Base-by-base conservation (phyloP, 495 filamentous ascomycete genomes). In the Collariella sp. region DNA sequence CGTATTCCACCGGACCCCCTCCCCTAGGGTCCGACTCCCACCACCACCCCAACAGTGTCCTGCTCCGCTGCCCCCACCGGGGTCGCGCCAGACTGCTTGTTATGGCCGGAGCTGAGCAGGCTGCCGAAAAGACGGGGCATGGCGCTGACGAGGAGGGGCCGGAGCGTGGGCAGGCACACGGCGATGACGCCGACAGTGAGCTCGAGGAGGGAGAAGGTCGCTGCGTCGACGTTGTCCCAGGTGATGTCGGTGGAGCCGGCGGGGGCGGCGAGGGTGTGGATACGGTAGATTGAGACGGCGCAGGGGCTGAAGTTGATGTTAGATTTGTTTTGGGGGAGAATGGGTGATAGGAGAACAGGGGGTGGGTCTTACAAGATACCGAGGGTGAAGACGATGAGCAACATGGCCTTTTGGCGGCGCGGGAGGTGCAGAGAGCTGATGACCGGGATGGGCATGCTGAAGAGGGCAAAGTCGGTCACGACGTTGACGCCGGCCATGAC, bases 171-270 rank as follows among this genome's bases (percentile, higher is more conserved):
- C 16, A 81, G 74, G 56, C 69, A 78, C 47, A 76, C 71, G 62
- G 75, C 77, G 54, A 81, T 75, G 38, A 80, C 75, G 45, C 73
- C 79, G 7, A 72, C 70, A 58, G 73, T 76, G 54, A 77, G 74
- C 65, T 82, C 78, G 45, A 79, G 63, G 35, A 68, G 70, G 26
- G 77, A 77, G 75, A 77, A 82, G 49, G 72, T 75, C 2, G 78
- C 79, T 3, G 76, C 72, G 50, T 70, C 72, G 57, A 78, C 70
- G 63, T 76, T 78, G 55, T 79, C 72, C 52, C 54, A 67, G 11
- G 50, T 56, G 1, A 60, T 50, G 45, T 77, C 75, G 19, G 41
- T 57, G 16, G 72, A 69, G 18, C 67, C 38, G 41, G 69, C 65
- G 42, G 71, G 72, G 2, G 75, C 1, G 66, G 73, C 9, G 62